Evolutionary conservation across 257 asterid species (phyloP), one percentile per base, ranked within the genome.

Genomic region (Rauvolfia tetraphylla): DNA sequence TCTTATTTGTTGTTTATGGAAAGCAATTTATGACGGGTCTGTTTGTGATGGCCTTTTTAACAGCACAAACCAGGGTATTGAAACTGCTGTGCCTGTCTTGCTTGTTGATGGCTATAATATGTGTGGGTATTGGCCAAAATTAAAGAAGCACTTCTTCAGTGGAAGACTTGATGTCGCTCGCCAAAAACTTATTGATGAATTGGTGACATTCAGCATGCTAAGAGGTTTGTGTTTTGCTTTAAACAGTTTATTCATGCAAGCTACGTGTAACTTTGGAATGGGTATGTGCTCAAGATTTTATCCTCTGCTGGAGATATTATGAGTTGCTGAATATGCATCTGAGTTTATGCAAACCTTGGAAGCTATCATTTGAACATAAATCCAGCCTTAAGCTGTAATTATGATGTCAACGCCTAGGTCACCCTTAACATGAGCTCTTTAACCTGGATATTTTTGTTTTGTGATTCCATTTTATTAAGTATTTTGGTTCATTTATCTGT

Each of bases 71-170:
- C 97, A 90, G 89, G 96, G 96, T 54, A 51, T 90, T 56, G 96
- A 90, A 81, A 83, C 86, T 78, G 98, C 87, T 13, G 81, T 79
- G 61, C 98, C 99, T 13, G 99, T 95, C 80, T 87, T 92, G 83
- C 99, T 95, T 73, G 97, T 95, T 85, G 99, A 95, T 87, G 99
- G 99, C 75, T 95, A 92, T 82, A 95, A 95, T 81, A 90, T 95
- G 68, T 95, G 99, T 73, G 99, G 98, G 69, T 95, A 90, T 83
- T 95, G 99, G 99, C 84, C 91, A 0, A 95, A 95, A 90, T 87
- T 95, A 86, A 95, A 92, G 89, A 95, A 92, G 86, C 93, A 95
- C 81, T 92, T 95, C 83, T 81, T 85, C 91, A 82, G 22, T 76
- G 99, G 99, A 74, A 86, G 88, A 56, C 97, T 95, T 54, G 96